Base-by-base conservation (phyloP, 1,284 basidiomycete genomes). In the Naganishia cerealis region DNA sequence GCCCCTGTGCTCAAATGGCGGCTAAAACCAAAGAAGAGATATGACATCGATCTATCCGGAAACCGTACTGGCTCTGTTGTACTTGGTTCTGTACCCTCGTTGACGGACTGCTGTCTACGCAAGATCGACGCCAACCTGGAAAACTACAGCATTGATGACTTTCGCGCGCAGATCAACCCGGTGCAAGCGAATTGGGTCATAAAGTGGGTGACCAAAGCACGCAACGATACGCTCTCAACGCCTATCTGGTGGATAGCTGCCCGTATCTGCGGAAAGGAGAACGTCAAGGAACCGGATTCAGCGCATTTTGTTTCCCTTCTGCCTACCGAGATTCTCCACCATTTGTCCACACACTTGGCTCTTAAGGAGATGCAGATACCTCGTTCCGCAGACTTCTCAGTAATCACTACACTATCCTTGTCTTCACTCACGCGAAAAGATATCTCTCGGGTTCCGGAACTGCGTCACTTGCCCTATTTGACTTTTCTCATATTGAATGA, bases 21-120 rank as follows among this genome's bases (percentile, higher is more conserved):
- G 26, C 50, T 63, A 4, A 50, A 38, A 16, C 61, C 50, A 21
- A 63, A 53, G 33, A 54, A 52, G n/a, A 18, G 50, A 53, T 43
- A 63, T 50, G 48, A 26, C 39, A 42, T 13, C 38, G 50, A 42
- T 10, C 15, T 18, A 3, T 26, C 18, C 1, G 50, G 61, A n/a
- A 63, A 42, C 21, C 26, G 21, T 7, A 16, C 21, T 7, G 5
- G 21, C 52, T 40, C 61, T 1, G 26, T 21, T 24, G 5, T 21
- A 10, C 52, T 63, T 3, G 61, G 61, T 24, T 63, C 36, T 24
- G 38, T 63, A 0, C 61, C 61, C 1, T 63, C 61, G 10, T 24
- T 63, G n/a, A 54, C 61, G 33, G 61, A 63, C 61, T 63, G 61
- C 50, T 63, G 61, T 42, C 61, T 63, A 38, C 61, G 61, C 50